Evolutionary conservation across 805 yeast species (phyloP), one percentile per base, ranked within the genome.

Genomic region (Candida maris): DNA sequence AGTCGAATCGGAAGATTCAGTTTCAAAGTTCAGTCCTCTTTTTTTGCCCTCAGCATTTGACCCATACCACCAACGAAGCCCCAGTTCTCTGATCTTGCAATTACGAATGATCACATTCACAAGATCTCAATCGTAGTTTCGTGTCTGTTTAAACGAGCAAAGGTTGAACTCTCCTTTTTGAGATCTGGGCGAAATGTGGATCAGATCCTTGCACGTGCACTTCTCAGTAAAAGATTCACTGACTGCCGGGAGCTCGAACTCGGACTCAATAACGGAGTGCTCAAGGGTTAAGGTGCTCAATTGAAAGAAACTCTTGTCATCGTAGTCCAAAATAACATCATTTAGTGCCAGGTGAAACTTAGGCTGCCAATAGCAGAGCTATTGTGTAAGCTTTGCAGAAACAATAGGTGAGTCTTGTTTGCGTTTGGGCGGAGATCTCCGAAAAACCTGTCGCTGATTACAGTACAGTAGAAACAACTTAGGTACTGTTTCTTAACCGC

Each of bases 21-120:
- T n/a, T n/a, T n/a, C n/a, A n/a, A n/a, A n/a, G n/a, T n/a, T n/a
- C n/a, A n/a, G n/a, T n/a, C n/a, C n/a, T n/a, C n/a, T n/a, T n/a
- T n/a, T n/a, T n/a, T 21, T 21, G 24, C 12, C 24, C 10, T 9
- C 24, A 21, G 29, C 29, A 12, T 48, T n/a, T n/a, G n/a, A n/a
- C n/a, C n/a, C n/a, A n/a, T n/a, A n/a, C n/a, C n/a, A n/a, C n/a
- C n/a, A n/a, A n/a, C n/a, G n/a, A n/a, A n/a, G n/a, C n/a, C n/a
- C n/a, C n/a, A n/a, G 60, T 33, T 56, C 59, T 56, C 54, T 54
- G 19, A 56, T 56, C 38, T 59, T 46, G 36, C 61, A 54, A 28
- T 53, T 50, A 29, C 52, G 51, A 15, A 55, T 52, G 4, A 46
- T 31, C 15, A 56, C 52, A 35, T 55, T 55, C 16, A 54, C 43